A percentile compares a stretch with the other conserved stretches of the same genome.
These are phyloP conservation scores for Candida alai DNA, from an alignment of 805 yeast species.

Conservation along the genomic window DNA sequence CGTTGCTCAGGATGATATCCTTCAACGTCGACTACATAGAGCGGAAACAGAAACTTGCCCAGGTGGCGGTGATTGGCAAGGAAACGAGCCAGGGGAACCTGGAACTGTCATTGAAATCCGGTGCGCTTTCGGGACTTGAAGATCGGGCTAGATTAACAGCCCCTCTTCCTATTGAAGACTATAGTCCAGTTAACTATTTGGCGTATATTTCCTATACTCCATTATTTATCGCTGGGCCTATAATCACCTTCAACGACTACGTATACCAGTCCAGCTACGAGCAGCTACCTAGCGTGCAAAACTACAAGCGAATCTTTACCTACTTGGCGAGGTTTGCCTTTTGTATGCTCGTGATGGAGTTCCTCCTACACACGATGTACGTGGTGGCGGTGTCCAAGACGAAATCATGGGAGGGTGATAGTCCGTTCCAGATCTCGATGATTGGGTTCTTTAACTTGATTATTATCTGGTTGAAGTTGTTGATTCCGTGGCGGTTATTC, in stretches of 20 bases:
- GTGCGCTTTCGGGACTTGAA: conserved; percentile 24
- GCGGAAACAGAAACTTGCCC: conserved; percentile 19
- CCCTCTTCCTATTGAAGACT: conserved; percentile 58
- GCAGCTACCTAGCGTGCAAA: conserved; percentile 52
- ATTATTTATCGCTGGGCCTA: conserved; percentile 91
- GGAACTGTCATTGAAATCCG: neutral
- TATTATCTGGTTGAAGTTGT: conserved; percentile 86
- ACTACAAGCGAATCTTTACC: conserved; percentile 44
- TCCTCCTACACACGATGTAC: conserved; percentile 79
- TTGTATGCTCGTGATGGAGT: conserved; percentile 85
- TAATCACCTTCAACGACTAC: conserved; percentile 88
- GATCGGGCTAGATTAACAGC: conserved; percentile 67
- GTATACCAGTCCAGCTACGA: conserved; percentile 63
- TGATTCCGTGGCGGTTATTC: conserved; percentile 95
- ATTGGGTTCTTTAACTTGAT: conserved; percentile 86
- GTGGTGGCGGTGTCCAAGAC: conserved; percentile 91
- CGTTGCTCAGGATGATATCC: conserved; percentile 78
- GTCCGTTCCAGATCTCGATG: conserved; percentile 94
- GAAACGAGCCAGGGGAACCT: conserved; percentile 8
- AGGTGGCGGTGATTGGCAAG: conserved; percentile 9
- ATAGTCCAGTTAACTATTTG: conserved; percentile 60
- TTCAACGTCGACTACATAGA: conserved; percentile 73
- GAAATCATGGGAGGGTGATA: conserved; percentile 82
- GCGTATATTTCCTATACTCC: conserved; percentile 86
- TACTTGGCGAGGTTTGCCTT: conserved; percentile 68